Evolutionary conservation across 768 basidiomycete genomes (phyloP).

Genomic region (Panaeolus papilionaceus): DNA sequence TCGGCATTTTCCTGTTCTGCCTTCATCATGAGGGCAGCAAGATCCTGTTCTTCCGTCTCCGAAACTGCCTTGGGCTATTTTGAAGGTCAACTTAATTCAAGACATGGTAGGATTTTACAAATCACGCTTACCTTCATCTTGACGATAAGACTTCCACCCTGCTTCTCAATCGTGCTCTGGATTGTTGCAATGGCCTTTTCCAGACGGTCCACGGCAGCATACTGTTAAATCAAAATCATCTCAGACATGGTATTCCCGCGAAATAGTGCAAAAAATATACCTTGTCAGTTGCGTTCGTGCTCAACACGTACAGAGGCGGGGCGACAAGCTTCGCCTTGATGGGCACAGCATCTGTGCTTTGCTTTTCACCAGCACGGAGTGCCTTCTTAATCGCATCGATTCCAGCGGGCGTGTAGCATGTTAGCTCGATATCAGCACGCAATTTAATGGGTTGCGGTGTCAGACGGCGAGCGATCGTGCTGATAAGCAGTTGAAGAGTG

Average conservation of each 20-base stretch:
- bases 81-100: slow-evolving; percentile 6
- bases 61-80: slow-evolving; percentile 94
- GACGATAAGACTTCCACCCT: slow-evolving; percentile 86
- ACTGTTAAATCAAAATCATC: slow-evolving; percentile 42
- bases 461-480: slow-evolving; percentile 91
- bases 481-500: slow-evolving; percentile 67
- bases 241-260: background rate
- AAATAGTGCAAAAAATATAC: slow-evolving; percentile 38
- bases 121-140: slow-evolving; percentile 87
- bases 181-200: slow-evolving; percentile 95
- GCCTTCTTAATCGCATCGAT: slow-evolving; percentile 98
- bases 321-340: slow-evolving; percentile 98
- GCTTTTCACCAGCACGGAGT: slow-evolving; percentile 84
- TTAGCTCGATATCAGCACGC: slow-evolving; percentile 96
- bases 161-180: slow-evolving; percentile 79
- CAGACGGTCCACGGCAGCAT: slow-evolving; percentile 89
- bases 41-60: slow-evolving; percentile 96
- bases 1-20: slow-evolving; percentile 94
- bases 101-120: background rate
- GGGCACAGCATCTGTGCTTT: slow-evolving; percentile 88
- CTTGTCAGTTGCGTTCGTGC: slow-evolving; percentile 97
- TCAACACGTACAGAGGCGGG: slow-evolving; percentile 94
- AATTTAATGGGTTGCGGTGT: slow-evolving; percentile 99
- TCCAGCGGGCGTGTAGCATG: slow-evolving; percentile 94
- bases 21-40: slow-evolving; percentile 96